Conservation (phyloP, 179 eudicot species). For the Heliamphora pulchella region DNA sequence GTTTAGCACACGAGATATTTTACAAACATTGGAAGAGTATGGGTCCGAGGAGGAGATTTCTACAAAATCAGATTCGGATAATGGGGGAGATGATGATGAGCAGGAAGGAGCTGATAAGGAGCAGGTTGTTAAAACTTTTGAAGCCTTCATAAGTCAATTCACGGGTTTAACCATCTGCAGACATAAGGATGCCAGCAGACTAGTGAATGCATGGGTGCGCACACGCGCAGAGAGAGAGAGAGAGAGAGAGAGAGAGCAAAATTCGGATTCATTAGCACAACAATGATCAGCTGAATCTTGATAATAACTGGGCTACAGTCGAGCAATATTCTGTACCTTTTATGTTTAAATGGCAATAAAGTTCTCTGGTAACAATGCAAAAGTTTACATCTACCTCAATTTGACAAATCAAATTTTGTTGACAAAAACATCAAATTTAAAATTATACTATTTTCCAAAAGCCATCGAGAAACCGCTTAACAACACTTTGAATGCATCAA, state of each 20-base stretch:
- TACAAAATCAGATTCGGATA: too few relatives aligned
- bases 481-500: background rate
- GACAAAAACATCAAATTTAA: background rate
- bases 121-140: background rate
- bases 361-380: background rate
- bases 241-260: background rate
- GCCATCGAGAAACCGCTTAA: background rate
- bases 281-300: background rate
- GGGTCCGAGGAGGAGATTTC: too few relatives aligned
- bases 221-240: too few relatives aligned
- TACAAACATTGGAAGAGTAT: too few relatives aligned
- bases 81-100: too few relatives aligned
- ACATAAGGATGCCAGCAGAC: background rate
- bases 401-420: background rate
- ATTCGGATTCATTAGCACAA: background rate
- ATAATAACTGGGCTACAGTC: background rate
- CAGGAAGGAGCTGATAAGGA: too few relatives aligned
- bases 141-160: background rate
- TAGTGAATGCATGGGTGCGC: too few relatives aligned
- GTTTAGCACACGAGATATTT: too few relatives aligned
- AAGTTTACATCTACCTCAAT: background rate
- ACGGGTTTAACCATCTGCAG: background rate
- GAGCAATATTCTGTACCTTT: background rate
- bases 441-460: background rate
- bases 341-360: background rate